Evolutionary conservation across 2,329 filamentous ascomycete genomes (phyloP).

Genomic region (Colletotrichum kahawae): DNA sequence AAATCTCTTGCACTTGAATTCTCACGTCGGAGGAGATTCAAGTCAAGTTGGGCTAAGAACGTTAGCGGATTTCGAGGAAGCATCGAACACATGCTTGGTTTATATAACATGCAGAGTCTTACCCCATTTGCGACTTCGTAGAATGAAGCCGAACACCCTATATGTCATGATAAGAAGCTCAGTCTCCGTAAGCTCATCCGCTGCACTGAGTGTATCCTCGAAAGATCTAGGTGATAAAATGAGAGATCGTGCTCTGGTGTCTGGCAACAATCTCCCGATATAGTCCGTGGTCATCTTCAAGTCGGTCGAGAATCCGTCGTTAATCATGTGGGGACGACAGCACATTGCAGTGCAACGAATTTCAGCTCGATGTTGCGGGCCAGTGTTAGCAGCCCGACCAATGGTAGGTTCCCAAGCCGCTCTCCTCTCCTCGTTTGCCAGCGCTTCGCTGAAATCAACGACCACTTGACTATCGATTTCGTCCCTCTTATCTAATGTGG

Average conservation of each 20-base stretch:
- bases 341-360: too few relatives aligned
- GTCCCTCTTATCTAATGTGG: fast-evolving
- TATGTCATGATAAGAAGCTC: not conserved
- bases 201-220: fast-evolving
- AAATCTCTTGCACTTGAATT: not conserved
- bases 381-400: fast-evolving
- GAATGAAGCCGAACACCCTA: not conserved
- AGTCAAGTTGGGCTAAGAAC: not conserved
- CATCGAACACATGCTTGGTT: too few relatives aligned
- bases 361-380: not conserved
- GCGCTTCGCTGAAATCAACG: fast-evolving
- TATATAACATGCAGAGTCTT: not conserved
- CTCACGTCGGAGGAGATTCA: not conserved
- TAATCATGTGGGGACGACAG: not conserved
- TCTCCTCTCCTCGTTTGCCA: not conserved
- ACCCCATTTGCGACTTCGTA: not conserved
- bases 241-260: fast-evolving
- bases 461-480: not conserved
- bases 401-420: not conserved
- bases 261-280: fast-evolving
- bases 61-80: too few relatives aligned
- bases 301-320: not conserved
- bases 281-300: not conserved
- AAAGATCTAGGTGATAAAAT: not conserved
- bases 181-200: not conserved